Base-by-base conservation (phyloP, 495 filamentous ascomycete species). In the Mytilinidion resinicola region DNA sequence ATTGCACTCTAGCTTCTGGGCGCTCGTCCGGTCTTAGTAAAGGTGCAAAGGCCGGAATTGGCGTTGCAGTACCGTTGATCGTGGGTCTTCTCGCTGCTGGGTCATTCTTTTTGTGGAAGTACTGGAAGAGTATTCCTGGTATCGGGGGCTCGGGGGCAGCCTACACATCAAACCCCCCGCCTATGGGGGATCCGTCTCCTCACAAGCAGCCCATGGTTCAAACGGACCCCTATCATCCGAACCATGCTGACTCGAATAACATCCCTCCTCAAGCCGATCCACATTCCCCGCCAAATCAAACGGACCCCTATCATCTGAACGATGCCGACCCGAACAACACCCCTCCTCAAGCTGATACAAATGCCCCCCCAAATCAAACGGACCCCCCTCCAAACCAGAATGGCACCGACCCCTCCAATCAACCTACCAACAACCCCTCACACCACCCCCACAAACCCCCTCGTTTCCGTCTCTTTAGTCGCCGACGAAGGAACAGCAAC, bases 11-110 rank as follows among this genome's bases (percentile, higher is more conserved):
- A 44, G 56, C 47, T 21, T 37, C 11, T 6, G 15, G 19, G 11
- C 12, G 20, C 15, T 38, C 43, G 17, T 38, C 15, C 1, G 33
- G 59, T 52, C 47, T 62, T 14, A 52, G 53, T 30, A 51, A 44
- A 6, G 53, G 59, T 14, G 53, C 53, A 19, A 62, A 62, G 36
- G 59, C 53, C 14, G 59, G 59, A 10, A 56, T 57, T 34, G 59
- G 59, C 20, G 37, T 62, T 25, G 25, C 20, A 9, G 53, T 62
- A n/a, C 59, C 59, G 6, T n/a, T 62, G 3, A 9, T 55, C 1
- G 9, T 47, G 44, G 59, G 53, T 17, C 47, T 62, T 19, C 7
- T 33, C 14, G 59, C 41, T 7, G 33, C 42, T 1, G 59, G 59
- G 6, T 51, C 44, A 2, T 62, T 49, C 34, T 53, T 62, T 21